Base-by-base conservation (phyloP, 331 rosid species). In the Quercus tomentella region DNA sequence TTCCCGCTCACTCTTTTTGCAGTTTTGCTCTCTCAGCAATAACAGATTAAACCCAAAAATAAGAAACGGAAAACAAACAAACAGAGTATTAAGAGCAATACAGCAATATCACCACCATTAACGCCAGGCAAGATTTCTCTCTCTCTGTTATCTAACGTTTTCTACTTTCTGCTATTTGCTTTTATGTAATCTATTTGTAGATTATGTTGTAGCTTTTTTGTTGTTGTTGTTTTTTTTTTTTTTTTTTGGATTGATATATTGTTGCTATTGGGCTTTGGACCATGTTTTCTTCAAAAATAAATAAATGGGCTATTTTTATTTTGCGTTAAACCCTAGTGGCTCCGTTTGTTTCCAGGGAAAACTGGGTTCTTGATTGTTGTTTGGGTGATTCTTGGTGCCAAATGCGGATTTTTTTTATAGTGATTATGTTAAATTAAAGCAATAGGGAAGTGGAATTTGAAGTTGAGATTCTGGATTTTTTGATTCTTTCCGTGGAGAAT, bases 121-220 rank as follows among this genome's bases (percentile, higher is more conserved):
- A 82, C 82, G 16, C 55, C 90, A 83, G 94, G 93, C 76, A 79
- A 82, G 83, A 11, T 78, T 41, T 76, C 49, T 31, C 23, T 76
- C 30, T 77, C 65, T 79, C 62, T 75, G 43, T 9, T 22, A 6
- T 8, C 26, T 3, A 1, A 18, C 5, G 15, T 23, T 57, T 67
- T 67, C 8, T 51, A 52, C 71, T 54, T 41, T 81, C 52, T 69
- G 28, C n/a, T 31, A 43, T 73, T 51, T 80, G 51, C 41, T 57
- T 73, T 56, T 18, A 20, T 26, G 9, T 1, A 8, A 1, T 21
- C 30, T 49, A 3, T 70, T 14, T 37, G 45, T 41, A 41, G 45
- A 41, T 8, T 41, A 41, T 41, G 45, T 41, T 41, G 45, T 41
- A 41, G 3, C 45, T 7, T 70, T 56, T 14, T 25, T n/a, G n/a